Evolutionary conservation across 2,329 filamentous ascomycete species (phyloP), one percentile per base, ranked within the genome.

Genomic region (Trichoderma sp.): DNA sequence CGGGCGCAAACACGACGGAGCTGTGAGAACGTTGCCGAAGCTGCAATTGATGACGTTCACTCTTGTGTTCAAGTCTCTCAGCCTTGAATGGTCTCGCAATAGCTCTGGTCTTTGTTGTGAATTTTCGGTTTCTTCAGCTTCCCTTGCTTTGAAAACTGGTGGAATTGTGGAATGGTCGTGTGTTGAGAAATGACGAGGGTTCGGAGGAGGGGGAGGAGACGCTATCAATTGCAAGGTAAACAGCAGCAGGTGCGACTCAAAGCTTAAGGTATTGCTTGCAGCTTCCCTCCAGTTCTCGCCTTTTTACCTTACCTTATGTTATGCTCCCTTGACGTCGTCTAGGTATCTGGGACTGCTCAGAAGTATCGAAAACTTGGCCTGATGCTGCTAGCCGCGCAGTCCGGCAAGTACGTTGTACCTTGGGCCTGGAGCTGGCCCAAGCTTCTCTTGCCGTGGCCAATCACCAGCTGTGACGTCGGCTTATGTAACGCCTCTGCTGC

Each of bases 401-500:
- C 12, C 1, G 14, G 9, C 17, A 55, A 1, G 67, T 67, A 64
- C 34, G 30, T 2, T 21, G 45, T 66, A 61, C 60, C 61, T 68
- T 26, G 10, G 1, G 44, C 30, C 7, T 15, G 9, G 34, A 14
- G 54, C 3, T 57, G 43, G 48, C 66, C 63, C 54, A 55, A 66
- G 59, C 59, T 66, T 14, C 30, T 43, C n/a, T n/a, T 30, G 24
- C 41, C 44, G 19, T 7, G 51, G n/a, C 75, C 75, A 77, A 76
- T 76, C 72, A 75, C 14, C 19, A 51, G 7, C 5, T 10, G 43
- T 64, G 51, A 64, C 66, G 28, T 60, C 60, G 52, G 58, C 69
- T 76, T 76, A 76, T 66, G 69, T 76, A 76, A 74, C 26, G 5
- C 28, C 43, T 28, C 3, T 63, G 7, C 1, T 34, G 9, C 15